These are phyloP conservation scores for Flagelloscypha sp. DNA, from an alignment of 768 basidiomycete species.

Conservation along the genomic window DNA sequence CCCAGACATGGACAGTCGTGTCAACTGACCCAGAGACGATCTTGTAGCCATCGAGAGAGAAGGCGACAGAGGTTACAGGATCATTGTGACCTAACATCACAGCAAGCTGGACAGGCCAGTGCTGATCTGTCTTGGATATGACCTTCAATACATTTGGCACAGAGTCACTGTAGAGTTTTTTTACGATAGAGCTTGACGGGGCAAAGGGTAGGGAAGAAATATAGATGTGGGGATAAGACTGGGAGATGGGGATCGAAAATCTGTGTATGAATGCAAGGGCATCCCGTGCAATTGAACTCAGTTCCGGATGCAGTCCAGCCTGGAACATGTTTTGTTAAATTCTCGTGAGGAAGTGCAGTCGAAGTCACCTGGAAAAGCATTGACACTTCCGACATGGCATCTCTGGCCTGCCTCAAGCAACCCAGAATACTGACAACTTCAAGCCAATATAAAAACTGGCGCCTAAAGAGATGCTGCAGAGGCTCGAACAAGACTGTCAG, in stretches of 20 bases:
- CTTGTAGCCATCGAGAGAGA: background rate
- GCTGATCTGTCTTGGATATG: background rate
- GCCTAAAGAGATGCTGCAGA: too few relatives aligned
- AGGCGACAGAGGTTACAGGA: background rate
- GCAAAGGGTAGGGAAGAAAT: background rate
- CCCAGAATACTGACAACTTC: too few relatives aligned
- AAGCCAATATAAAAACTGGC: too few relatives aligned
- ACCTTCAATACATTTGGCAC: background rate
- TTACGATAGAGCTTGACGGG: background rate
- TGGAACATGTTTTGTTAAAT: too few relatives aligned
- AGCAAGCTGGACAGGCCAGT: background rate
- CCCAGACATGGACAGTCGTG: conserved; percentile 4
- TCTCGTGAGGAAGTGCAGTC: too few relatives aligned
- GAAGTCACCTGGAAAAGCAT: too few relatives aligned
- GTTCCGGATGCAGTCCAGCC: too few relatives aligned
- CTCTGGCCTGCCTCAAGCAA: too few relatives aligned
- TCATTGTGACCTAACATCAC: background rate
- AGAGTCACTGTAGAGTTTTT: background rate
- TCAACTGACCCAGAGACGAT: conserved; percentile 6
- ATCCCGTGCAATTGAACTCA: too few relatives aligned
- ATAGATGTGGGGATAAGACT: background rate
- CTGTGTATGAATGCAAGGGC: too few relatives aligned
- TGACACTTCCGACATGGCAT: too few relatives aligned
- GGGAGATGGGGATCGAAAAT: background rate
- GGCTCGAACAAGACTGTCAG: too few relatives aligned